Base-by-base conservation (phyloP, 2,329 filamentous ascomycete genomes). In the Trichophyton benhamiae region DNA sequence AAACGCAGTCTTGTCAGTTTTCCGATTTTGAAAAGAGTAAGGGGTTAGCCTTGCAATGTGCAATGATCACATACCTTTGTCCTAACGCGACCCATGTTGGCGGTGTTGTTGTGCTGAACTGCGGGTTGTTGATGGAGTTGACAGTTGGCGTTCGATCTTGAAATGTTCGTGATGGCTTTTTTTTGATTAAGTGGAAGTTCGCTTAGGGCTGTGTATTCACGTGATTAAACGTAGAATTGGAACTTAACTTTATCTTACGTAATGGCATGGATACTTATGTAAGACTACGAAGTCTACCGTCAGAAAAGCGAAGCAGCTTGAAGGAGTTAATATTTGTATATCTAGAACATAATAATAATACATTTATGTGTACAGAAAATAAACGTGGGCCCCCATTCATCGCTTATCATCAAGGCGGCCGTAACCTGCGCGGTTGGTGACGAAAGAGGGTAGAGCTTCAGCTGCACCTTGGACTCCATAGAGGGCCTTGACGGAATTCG, bases 61-160 rank as follows among this genome's bases (percentile, higher is more conserved):
- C 22, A 46, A 27, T 25, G 42, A 13, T 20, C 49, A 44, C 69
- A 68, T 64, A 75, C 74, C 63, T 64, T 64, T 60, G 63, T 64
- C 59, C 63, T 60, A 48, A 64, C 63, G 63, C 63, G 63, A 64
- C 63, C 63, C 63, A 64, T 64, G 59, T 61, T 64, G 61, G 59
- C 63, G 61, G 70, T 72, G 25, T 66, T 65, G 63, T 27, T 57
- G 57, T 59, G 58, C 41, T 59, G 41, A 44, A 48, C 58, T 41
- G 58, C 41, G 44, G 44, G 41, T 20, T n/a, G 33, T 55, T 55
- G 52, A 55, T 55, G 27, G 8, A 55, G 17, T 15, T 33, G 9
- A 55, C 52, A 55, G 52, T 55, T 55, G 27, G 30, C 22, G 8
- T 55, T 36, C 52, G 27, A 33, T 36, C 20, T 8, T 3, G 11